Evolutionary conservation across 805 yeast species (phyloP).

Genomic region (Yarrowia osloensis): DNA sequence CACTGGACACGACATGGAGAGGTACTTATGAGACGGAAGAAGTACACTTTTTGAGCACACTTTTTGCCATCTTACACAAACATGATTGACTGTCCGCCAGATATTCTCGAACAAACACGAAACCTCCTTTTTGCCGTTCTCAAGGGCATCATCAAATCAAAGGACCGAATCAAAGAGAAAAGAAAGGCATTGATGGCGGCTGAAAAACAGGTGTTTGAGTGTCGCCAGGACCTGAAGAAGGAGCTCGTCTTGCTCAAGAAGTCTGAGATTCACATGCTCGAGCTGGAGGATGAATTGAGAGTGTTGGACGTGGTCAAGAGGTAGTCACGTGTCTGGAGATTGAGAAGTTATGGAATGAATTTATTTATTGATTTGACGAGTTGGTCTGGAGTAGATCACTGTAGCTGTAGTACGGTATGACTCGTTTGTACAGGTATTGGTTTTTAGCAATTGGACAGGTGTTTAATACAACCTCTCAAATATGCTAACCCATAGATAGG

Average conservation of each 20-base stretch:
- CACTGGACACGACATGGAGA: not conserved
- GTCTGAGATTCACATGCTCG: not conserved
- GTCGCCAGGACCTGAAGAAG: not conserved
- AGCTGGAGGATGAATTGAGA: not conserved
- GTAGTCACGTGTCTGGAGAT: no score
- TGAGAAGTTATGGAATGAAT: no score
- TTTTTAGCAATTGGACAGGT: no score
- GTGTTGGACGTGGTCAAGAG: not conserved
- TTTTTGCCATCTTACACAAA: no score
- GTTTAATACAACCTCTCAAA: no score
- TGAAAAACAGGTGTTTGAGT: not conserved
- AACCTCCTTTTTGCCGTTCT: not conserved
- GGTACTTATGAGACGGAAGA: not conserved
- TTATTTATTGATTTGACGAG: no score
- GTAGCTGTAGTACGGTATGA: no score
- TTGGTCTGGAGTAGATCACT: no score
- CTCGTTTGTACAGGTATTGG: no score
- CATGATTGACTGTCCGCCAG: not conserved
- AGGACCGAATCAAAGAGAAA: not conserved
- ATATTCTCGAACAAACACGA: not conserved
- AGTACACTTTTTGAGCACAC: not conserved
- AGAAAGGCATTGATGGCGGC: not conserved
- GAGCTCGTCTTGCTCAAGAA: not conserved
- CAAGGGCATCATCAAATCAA: not conserved
- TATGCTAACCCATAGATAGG: no score